Evolutionary conservation across 345 rosid genomes (phyloP), one percentile per base, ranked within the genome.

Genomic region (Salix udensis): DNA sequence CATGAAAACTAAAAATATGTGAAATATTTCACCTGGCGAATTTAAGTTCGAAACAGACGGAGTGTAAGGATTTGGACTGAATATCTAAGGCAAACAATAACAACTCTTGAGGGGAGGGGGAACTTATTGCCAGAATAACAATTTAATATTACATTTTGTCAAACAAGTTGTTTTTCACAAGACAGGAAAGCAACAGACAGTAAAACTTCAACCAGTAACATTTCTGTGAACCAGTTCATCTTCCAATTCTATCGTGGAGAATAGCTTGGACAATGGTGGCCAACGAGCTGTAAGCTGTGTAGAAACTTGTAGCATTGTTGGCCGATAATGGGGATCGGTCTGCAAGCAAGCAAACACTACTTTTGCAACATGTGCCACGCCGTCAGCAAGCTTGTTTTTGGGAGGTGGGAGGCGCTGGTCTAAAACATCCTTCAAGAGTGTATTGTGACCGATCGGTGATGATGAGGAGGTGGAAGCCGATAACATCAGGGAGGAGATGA

Each of bases 311-410:
- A 11, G 28, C 79, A 68, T 76, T 12, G 58, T 26, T 16, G 78
- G 67, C 21, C 73, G 73, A 5, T 50, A 67, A 0, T 16, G 16
- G 2, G 79, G 74, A 68, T 12, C 31, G 12, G 68, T 11, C 30
- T 58, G 18, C 65, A 76, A 30, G 68, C 79, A 68, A 6, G 73
- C 67, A 40, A 76, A 42, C 40, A 68, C 79, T 8, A 58, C 0
- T 48, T 15, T 42, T 4, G 68, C 67, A 60, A 28, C 18, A 28
- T 34, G 40, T 15, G 21, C 58, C 34, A 68, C 53, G 4, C 37
- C 73, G 15, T 39, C 73, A 3, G 68, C 79, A 18, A 14, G 44
- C n/a, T 39, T 26, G 24, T 58, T 1, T 18, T 4, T 23, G 3
- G 76, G 78, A 52, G n/a, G n/a, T n/a, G n/a, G n/a, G n/a, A n/a